Percentiles rank a stretch among this genome's conserved stretches.
Evolutionary conservation across 73 alveolate species (phyloP).

Genomic region (Tetrahymena malaccensis): DNA sequence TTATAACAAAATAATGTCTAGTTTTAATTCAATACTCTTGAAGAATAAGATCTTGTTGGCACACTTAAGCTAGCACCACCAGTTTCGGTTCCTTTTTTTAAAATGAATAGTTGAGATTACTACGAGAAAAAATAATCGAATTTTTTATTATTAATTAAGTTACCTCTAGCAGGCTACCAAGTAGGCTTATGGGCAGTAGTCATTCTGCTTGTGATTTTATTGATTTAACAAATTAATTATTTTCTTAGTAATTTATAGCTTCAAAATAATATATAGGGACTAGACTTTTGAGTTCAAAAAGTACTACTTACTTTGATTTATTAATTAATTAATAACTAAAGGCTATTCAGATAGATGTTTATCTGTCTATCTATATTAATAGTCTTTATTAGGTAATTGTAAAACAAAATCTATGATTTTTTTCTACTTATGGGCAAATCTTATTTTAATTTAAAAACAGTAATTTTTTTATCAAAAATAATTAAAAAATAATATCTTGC

Average conservation of each 20-base stretch:
- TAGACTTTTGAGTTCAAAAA: too few relatives aligned
- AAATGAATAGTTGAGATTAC: neutral
- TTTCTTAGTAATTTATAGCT: neutral
- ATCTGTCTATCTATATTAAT: neutral
- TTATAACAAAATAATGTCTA: neutral
- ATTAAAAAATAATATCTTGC: neutral
- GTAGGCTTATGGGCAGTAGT: constrained; percentile 99
- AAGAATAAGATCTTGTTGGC: constrained; percentile 86
- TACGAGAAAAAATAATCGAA: too few relatives aligned
- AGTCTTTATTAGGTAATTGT: neutral
- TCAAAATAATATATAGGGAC: too few relatives aligned
- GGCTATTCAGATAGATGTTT: neutral
- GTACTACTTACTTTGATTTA: neutral
- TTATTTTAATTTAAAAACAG: neutral
- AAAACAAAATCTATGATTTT: neutral
- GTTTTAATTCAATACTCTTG: constrained; percentile 24
- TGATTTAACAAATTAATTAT: neutral
- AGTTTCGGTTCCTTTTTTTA: constrained; percentile 31
- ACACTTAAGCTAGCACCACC: constrained; percentile 78
- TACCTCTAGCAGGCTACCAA: constrained; percentile 87
- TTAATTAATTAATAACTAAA: too few relatives aligned
- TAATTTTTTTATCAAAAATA: neutral
- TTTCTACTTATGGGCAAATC: neutral
- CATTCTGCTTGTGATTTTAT: constrained; percentile 50
- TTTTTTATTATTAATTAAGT: neutral